Conservation (phyloP, 2,329 filamentous ascomycete genomes). For the Plenodomus tracheiphilus region DNA sequence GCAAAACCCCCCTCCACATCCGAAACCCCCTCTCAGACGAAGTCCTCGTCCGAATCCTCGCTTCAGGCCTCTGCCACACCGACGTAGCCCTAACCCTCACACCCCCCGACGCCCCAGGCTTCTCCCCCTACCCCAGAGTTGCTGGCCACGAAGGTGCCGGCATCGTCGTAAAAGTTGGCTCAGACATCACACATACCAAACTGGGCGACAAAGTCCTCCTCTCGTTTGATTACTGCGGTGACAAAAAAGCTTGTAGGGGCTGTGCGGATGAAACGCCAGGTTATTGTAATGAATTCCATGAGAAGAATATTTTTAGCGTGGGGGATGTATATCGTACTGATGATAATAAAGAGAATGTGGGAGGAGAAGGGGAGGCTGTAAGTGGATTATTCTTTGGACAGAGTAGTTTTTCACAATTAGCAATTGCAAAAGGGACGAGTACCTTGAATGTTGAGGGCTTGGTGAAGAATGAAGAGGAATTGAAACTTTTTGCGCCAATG, state of each 20-base stretch:
- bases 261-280: slow-evolving; percentile 53
- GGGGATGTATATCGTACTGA: slow-evolving; percentile 26
- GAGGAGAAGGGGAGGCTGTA: slow-evolving; percentile 33
- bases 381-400: slow-evolving; percentile 53
- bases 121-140: slow-evolving; percentile 50
- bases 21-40: slow-evolving; percentile 50
- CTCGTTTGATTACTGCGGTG: slow-evolving; percentile 53
- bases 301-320: slow-evolving; percentile 49
- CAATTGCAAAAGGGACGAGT: slow-evolving; percentile 45
- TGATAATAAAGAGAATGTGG: too few relatives aligned
- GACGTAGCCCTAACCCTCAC: slow-evolving; percentile 53
- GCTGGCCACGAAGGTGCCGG: slow-evolving; percentile 61
- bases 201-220: slow-evolving; percentile 53
- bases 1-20: slow-evolving; percentile 44
- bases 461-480: slow-evolving; percentile 44
- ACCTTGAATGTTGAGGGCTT: slow-evolving; percentile 49
- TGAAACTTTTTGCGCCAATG: slow-evolving; percentile 51
- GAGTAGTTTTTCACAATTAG: slow-evolving; percentile 49
- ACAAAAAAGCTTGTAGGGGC: slow-evolving; percentile 50
- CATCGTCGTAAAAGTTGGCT: slow-evolving; percentile 52
- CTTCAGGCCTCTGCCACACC: slow-evolving; percentile 60
- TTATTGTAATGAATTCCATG: slow-evolving; percentile 55
- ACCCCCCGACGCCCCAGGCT: background rate
- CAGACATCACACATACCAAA: slow-evolving; percentile 47
- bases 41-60: slow-evolving; percentile 57